A percentile compares a stretch with the other conserved stretches of the same genome.
Evolutionary conservation across 768 basidiomycete species (phyloP).

Genomic region (Naematelia aurantialba): DNA sequence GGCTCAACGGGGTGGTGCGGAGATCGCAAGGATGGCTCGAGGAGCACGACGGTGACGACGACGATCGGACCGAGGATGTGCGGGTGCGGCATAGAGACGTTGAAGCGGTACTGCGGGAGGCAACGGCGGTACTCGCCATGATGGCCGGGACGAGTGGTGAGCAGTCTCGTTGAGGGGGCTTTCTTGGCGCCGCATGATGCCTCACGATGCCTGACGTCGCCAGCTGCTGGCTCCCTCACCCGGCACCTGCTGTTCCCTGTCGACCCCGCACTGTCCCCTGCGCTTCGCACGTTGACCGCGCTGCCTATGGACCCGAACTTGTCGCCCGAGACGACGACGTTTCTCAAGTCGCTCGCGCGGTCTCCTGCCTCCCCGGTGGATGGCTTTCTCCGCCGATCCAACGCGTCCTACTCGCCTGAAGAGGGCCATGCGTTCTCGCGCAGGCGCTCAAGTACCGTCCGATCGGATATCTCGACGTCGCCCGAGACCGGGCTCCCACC

Average conservation of each 20-base stretch:
- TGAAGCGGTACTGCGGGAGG: slow-evolving; percentile 41
- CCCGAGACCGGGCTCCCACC: background rate
- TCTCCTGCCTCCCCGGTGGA: slow-evolving; percentile 30
- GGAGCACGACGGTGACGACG: slow-evolving; percentile 30
- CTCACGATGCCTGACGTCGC: background rate
- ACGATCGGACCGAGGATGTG: slow-evolving; percentile 1
- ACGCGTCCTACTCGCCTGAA: slow-evolving; percentile 5
- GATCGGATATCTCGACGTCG: slow-evolving; percentile 7
- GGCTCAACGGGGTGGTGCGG: slow-evolving; percentile 43
- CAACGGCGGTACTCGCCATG: slow-evolving; percentile 44
- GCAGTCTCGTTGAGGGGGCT: slow-evolving; percentile 10
- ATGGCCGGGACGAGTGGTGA: slow-evolving; percentile 48
- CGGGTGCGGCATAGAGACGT: slow-evolving; percentile 17
- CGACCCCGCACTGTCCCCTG: slow-evolving; percentile 21
- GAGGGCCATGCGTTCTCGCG: background rate
- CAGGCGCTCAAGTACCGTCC: slow-evolving; percentile 3
- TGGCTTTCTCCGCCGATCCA: background rate
- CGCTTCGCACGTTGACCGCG: slow-evolving; percentile 10
- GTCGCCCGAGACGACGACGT: slow-evolving; percentile 33
- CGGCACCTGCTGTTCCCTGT: slow-evolving; percentile 44
- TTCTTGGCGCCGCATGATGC: no score
- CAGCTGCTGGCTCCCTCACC: slow-evolving; percentile 43
- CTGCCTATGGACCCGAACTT: slow-evolving; percentile 20
- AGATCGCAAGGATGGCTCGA: slow-evolving; percentile 43
- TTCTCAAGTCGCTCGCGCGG: slow-evolving; percentile 25